phyloP scores from a whole-genome alignment of 108 stramenopile species.

The Conticribra weissflogii region DNA sequence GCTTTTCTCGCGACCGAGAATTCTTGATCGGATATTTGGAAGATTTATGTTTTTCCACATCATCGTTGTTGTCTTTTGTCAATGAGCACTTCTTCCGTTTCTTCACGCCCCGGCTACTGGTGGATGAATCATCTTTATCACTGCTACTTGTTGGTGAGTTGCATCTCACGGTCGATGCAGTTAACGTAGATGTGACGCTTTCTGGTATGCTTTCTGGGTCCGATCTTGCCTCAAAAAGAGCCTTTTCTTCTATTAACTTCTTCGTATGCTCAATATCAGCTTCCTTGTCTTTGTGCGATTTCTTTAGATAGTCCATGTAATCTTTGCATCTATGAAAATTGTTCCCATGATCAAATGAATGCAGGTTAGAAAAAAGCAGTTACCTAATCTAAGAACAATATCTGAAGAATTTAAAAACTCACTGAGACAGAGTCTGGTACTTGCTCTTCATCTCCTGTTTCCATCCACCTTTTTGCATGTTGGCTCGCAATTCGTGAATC shows the following conservation, averaged over 20 bases:
- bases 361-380: too few species aligned
- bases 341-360: too few species aligned
- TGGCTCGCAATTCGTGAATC: slow-evolving; percentile 68
- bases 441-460: slow-evolving; percentile 83
- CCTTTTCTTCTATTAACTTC: slow-evolving; percentile 62
- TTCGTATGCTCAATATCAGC: slow-evolving; percentile 58
- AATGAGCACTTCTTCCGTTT: slow-evolving; percentile 14
- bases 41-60: too few species aligned
- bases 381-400: too few species aligned
- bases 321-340: slow-evolving; percentile 69
- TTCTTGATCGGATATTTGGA: slow-evolving; percentile 1
- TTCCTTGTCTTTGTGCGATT: slow-evolving; percentile 70
- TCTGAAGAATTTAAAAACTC: too few species aligned
- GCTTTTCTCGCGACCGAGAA: slow-evolving; percentile 5
- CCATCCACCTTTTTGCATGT: slow-evolving; percentile 82
- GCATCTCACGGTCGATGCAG: slow-evolving; percentile 34
- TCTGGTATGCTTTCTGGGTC: slow-evolving; percentile 59
- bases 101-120: slow-evolving; percentile 9
- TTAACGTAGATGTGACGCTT: slow-evolving; percentile 74
- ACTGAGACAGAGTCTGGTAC: slow-evolving; percentile 82
- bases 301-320: slow-evolving; percentile 72
- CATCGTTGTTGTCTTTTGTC: not conserved
- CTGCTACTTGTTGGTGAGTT: slow-evolving; percentile 10
- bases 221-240: slow-evolving; percentile 57
- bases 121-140: slow-evolving; percentile 8